Base-by-base conservation (phyloP, 768 basidiomycete species). In the Rhodotorula taiwanensis region DNA sequence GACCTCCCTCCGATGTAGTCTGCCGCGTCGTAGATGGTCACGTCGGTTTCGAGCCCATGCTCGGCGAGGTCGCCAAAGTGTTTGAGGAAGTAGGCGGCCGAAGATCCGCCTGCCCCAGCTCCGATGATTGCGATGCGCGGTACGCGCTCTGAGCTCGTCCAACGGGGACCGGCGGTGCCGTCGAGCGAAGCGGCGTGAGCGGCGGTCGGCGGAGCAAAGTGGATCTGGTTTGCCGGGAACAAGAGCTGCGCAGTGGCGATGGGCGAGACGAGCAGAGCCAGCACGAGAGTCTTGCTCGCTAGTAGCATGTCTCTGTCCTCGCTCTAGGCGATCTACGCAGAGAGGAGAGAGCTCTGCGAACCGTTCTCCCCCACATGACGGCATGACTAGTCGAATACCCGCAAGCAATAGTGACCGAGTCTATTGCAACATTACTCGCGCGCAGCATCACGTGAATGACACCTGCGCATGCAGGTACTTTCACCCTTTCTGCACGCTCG, bases 11-110 rank as follows among this genome's bases (percentile, higher is more conserved):
- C 68, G 31, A 70, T 20, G 36, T 66, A 60, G 5, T 52, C 50
- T 0, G 33, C 11, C 68, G 81, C 81, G 65, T 97, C 93, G 74
- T 86, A 95, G 6, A 95, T 81, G 69, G 94, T 89, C 20, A 95
- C 80, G 52, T 87, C 84, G 3, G 89, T 79, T 57, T 86, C 80
- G 33, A 89, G 69, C 6, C 82, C 84, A 55, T 20, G 20, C 7
- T 49, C 50, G 6, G 30, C 30, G 14, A 68, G 52, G 2, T 44
- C 15, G 20, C 42, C 27, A 16, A 69, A 69, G 52, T 65, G 64
- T 2, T 25, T n/a, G 6, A 69, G 54, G 30, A 69, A 69, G 54
- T 51, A 66, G 3, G 64, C 64, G 18, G 64, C 60, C 0, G 68
- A 69, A 0, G 64, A 65, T 13, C 68, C 68, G 33, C 44, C 61